These are phyloP conservation scores for Diacronema lutheri DNA, from an alignment of 78 protist species.

Conservation along the genomic window DNA sequence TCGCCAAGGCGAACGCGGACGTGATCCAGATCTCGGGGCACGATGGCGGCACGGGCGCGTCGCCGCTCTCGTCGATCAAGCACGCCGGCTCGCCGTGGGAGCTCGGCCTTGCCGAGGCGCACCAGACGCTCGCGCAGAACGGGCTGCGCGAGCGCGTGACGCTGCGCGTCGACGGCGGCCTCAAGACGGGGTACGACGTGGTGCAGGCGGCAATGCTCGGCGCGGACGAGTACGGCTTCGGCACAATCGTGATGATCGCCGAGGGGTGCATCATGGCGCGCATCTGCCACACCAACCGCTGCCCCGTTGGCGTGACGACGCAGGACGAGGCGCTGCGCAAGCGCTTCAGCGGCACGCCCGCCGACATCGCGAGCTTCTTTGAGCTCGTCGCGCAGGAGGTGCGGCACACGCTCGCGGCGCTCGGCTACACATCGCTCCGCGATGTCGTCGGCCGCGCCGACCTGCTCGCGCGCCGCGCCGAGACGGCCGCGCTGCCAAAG, in stretches of 20 bases:
- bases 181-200: conserved; percentile 81
- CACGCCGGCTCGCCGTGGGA: conserved; percentile 91
- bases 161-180: conserved; percentile 66
- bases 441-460: conserved; percentile 77
- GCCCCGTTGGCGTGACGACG: conserved; percentile 92
- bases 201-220: conserved; percentile 77
- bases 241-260: conserved; percentile 79
- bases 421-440: conserved; percentile 50
- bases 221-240: conserved; percentile 84
- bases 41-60: conserved; percentile 91
- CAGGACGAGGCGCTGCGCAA: conserved; percentile 78
- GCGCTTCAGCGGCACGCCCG: conserved; percentile 78
- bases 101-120: conserved; percentile 86
- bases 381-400: conserved; percentile 77
- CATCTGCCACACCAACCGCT: conserved; percentile 86
- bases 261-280: conserved; percentile 89
- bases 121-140: conserved; percentile 71
- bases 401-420: conserved; percentile 67
- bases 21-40: conserved; percentile 81
- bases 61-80: conserved; percentile 84
- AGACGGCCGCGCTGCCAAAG: conserved; percentile 9
- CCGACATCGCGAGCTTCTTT: conserved; percentile 75
- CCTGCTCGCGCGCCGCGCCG: conserved; percentile 46
- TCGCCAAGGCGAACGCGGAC: conserved; percentile 85
- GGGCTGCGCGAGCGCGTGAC: conserved; percentile 74